These are phyloP conservation scores for Psilocybe cubensis DNA, from an alignment of 768 basidiomycete species.

Conservation along the genomic window DNA sequence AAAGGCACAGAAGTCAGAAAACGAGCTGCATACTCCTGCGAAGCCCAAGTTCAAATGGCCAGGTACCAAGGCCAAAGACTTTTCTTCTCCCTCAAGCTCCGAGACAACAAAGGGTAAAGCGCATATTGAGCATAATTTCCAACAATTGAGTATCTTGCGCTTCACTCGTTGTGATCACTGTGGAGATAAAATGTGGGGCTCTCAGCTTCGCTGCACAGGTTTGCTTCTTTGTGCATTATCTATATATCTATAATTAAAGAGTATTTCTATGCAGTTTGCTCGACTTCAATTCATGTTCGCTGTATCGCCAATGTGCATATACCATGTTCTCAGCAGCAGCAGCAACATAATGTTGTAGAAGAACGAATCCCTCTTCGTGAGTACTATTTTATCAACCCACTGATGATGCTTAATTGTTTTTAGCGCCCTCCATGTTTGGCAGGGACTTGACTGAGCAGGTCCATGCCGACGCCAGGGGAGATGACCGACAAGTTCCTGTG, in stretches of 20 bases:
- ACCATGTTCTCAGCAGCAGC: slow-evolving; percentile 70
- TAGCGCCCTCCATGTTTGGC: slow-evolving; percentile 92
- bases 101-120: slow-evolving; percentile 41
- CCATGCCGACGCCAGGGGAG: slow-evolving; percentile 60
- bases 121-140: slow-evolving; percentile 79
- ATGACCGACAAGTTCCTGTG: slow-evolving; percentile 72
- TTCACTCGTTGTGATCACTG: slow-evolving; percentile 95
- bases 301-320: slow-evolving; percentile 73
- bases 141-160: slow-evolving; percentile 84
- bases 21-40: slow-evolving; percentile 50
- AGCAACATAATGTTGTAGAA: slow-evolving; percentile 32
- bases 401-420: slow-evolving; percentile 12
- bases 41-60: slow-evolving; percentile 76
- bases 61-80: slow-evolving; percentile 56
- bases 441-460: slow-evolving; percentile 88
- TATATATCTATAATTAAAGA: neutral
- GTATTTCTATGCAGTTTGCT: slow-evolving; percentile 62
- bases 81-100: slow-evolving; percentile 29
- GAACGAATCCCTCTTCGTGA: slow-evolving; percentile 43
- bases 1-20: slow-evolving; percentile 48
- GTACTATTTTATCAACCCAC: slow-evolving; percentile 14
- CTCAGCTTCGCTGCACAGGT: slow-evolving; percentile 92
- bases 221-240: slow-evolving; percentile 33
- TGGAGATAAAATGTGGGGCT: slow-evolving; percentile 98
- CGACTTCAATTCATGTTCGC: slow-evolving; percentile 84